Conservation (phyloP, 352 stramenopile species). For the Phytopythium montanum region DNA sequence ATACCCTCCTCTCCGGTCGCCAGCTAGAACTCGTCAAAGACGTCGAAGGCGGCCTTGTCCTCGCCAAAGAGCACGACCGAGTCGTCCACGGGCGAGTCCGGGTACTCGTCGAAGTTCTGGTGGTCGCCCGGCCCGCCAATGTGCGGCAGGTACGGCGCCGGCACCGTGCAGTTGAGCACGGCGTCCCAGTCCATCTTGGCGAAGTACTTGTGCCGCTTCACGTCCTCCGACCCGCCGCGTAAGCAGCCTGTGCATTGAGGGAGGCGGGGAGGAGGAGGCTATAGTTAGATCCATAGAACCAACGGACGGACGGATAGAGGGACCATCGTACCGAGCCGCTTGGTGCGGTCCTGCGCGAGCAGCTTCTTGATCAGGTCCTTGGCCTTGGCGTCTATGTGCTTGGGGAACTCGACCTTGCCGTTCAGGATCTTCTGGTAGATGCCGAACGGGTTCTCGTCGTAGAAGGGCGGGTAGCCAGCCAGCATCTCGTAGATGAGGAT, state of each 20-base stretch:
- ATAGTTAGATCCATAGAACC: too few relatives aligned
- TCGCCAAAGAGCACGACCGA: constrained; percentile 79
- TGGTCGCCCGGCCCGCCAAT: constrained; percentile 84
- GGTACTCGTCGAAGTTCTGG: constrained; percentile 93
- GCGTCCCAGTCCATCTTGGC: constrained; percentile 82
- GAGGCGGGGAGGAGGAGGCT: too few relatives aligned
- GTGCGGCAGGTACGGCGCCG: constrained; percentile 82
- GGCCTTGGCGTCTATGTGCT: constrained; percentile 87
- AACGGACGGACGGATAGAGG: not conserved
- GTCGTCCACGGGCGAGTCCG: constrained; percentile 87
- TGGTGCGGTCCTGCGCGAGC: constrained; percentile 86
- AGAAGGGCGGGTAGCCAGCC: constrained; percentile 87
- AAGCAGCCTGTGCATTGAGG: constrained; percentile 76
- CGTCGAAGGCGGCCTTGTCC: constrained; percentile 80
- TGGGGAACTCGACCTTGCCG: constrained; percentile 88
- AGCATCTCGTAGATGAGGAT: constrained; percentile 93
- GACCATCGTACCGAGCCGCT: constrained; percentile 67
- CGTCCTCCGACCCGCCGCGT: constrained; percentile 83
- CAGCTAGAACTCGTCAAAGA: constrained; percentile 84
- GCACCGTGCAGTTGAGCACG: constrained; percentile 65
- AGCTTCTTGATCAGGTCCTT: constrained; percentile 93
- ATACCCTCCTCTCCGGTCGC: not conserved
- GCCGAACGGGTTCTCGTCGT: constrained; percentile 91
- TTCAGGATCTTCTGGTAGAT: constrained; percentile 95
- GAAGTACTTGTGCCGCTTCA: constrained; percentile 95